Conservation (phyloP, 2,329 filamentous ascomycete species). For the Stagonosporopsis vannaccii region DNA sequence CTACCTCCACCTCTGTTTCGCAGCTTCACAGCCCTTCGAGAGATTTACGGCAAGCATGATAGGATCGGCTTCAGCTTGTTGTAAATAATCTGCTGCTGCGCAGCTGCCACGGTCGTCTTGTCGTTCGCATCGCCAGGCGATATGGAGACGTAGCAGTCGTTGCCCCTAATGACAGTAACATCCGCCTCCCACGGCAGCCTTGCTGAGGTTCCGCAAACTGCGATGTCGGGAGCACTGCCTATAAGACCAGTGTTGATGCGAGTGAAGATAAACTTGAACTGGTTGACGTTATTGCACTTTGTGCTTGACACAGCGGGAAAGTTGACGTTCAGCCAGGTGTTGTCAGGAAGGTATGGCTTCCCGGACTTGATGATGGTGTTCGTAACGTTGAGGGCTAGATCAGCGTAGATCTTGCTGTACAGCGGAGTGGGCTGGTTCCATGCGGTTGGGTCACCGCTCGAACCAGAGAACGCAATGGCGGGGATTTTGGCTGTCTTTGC, state of each 20-base stretch:
- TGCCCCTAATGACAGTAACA: conserved; percentile 58
- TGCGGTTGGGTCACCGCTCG: conserved; percentile 57
- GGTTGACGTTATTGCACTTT: conserved; percentile 58
- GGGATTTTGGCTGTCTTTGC: conserved; percentile 63
- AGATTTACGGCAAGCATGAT: conserved; percentile 23
- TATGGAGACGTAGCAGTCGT: conserved; percentile 65
- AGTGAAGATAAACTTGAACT: conserved; percentile 71
- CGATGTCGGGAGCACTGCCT: conserved; percentile 58
- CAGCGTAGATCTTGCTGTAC: conserved; percentile 68
- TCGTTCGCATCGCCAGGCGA: conserved; percentile 67
- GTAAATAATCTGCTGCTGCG: conserved; percentile 34
- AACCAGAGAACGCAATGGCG: conserved; percentile 72
- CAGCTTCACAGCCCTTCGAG: no score
- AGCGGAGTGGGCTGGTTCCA: conserved; percentile 61
- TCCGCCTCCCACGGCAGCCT: conserved; percentile 66
- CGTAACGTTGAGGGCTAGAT: conserved; percentile 67
- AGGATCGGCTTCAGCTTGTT: conserved; percentile 38
- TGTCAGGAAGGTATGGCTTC: conserved; percentile 67
- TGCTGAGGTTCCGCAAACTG: conserved; percentile 60
- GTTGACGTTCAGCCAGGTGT: conserved; percentile 73
- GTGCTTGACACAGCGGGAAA: conserved; percentile 62
- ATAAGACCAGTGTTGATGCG: conserved; percentile 60
- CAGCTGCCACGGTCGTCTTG: conserved; percentile 66
- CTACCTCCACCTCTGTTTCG: no score
- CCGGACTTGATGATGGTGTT: conserved; percentile 63